A percentile compares a stretch with the other conserved stretches of the same genome.
Evolutionary conservation across 116 monocot species (phyloP).

Genomic region (Trichopus zeylanicus): DNA sequence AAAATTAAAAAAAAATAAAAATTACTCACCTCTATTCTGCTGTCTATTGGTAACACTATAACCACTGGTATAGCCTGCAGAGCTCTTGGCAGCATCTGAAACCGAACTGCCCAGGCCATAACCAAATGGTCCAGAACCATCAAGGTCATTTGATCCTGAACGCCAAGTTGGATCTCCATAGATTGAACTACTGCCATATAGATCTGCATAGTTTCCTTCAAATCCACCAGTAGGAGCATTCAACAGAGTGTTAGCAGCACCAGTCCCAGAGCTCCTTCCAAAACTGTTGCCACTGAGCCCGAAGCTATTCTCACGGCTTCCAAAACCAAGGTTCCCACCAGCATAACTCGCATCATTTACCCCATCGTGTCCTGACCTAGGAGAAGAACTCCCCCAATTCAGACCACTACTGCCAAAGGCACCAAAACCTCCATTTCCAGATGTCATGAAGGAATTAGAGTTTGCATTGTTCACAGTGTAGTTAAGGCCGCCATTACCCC

Average conservation of each 20-base stretch:
- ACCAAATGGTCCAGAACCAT: conserved; percentile 58
- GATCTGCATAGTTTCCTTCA: conserved; percentile 42
- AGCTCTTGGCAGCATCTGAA: conserved; percentile 36
- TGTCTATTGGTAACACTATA: conserved; percentile 50
- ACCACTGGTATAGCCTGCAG: conserved; percentile 35
- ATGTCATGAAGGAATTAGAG: conserved; percentile 32
- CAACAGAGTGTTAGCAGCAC: conserved; percentile 31
- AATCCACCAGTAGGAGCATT: conserved; percentile 24
- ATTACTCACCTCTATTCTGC: conserved; percentile 46
- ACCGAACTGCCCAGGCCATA: conserved; percentile 44
- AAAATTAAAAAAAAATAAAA: neutral
- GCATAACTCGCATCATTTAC: conserved; percentile 23
- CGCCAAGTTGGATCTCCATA: conserved; percentile 61
- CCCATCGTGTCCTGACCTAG: conserved; percentile 17
- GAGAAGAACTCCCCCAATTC: conserved; percentile 57
- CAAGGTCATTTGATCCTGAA: conserved; percentile 43
- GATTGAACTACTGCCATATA: conserved; percentile 26
- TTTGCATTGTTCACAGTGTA: conserved; percentile 31
- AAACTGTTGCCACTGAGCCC: conserved; percentile 35
- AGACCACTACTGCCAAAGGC: conserved; percentile 32
- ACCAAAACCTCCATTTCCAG: conserved; percentile 40
- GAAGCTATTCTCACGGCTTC: conserved; percentile 37
- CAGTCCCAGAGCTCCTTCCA: conserved; percentile 36
- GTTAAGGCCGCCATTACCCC: conserved; percentile 44
- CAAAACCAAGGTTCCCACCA: conserved; percentile 28